Evolutionary conservation across 139 green algal species (phyloP).

Genomic region (Spirogloea muscicola): DNA sequence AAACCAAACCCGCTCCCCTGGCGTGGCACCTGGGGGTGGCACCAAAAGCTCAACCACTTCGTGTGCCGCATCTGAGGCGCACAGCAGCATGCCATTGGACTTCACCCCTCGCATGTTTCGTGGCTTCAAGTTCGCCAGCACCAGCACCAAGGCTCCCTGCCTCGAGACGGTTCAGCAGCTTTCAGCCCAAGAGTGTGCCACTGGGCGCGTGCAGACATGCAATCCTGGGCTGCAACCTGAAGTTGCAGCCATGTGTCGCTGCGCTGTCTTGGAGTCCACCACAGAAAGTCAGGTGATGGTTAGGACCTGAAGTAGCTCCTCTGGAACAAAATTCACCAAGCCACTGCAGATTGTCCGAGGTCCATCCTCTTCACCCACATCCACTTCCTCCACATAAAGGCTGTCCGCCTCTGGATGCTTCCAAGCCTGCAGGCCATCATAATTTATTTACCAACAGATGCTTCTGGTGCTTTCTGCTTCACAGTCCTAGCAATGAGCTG

Average conservation of each 20-base stretch:
- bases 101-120: slow-evolving; percentile 68
- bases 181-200: no score
- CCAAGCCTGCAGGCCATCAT: no score
- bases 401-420: slow-evolving; percentile 49
- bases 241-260: no score
- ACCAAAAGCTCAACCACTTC: slow-evolving; percentile 70
- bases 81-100: slow-evolving; percentile 78
- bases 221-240: not conserved
- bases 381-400: slow-evolving; percentile 81
- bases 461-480: no score
- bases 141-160: slow-evolving; percentile 70
- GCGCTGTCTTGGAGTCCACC: no score
- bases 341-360: slow-evolving; percentile 77
- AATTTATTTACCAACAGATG: no score
- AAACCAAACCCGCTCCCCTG: slow-evolving; percentile 74
- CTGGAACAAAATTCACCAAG: slow-evolving; percentile 71
- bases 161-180: no score
- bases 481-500: no score
- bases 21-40: slow-evolving; percentile 58
- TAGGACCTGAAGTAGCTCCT: slow-evolving; percentile 64
- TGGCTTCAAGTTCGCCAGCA: slow-evolving; percentile 84
- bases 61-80: slow-evolving; percentile 66
- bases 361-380: slow-evolving; percentile 71
- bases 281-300: no score
- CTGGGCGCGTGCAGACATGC: not conserved